Evolutionary conservation across 257 asterid species (phyloP).

Genomic region (Thymus mandschuricus): DNA sequence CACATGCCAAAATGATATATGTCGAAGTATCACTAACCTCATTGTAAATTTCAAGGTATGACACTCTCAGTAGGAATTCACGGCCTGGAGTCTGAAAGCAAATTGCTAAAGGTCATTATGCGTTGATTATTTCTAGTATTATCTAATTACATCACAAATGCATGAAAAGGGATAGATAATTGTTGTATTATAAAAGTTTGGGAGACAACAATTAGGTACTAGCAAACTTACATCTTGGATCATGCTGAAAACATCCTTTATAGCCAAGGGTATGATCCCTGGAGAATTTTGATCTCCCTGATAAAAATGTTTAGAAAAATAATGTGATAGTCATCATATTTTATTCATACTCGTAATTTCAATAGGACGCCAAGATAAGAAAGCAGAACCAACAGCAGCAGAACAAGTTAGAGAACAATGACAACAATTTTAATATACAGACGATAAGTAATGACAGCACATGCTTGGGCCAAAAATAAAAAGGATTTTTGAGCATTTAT

Average conservation of each 20-base stretch:
- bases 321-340: conserved; percentile 24
- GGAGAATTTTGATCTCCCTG: conserved; percentile 84
- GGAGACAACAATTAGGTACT: conserved; percentile 14
- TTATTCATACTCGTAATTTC: neutral
- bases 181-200: neutral
- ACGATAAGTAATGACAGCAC: conserved; percentile 16
- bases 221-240: conserved; percentile 84
- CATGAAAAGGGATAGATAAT: neutral
- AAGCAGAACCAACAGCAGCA: conserved; percentile 21
- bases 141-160: conserved; percentile 10
- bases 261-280: conserved; percentile 82
- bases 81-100: conserved; percentile 90
- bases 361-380: conserved; percentile 7
- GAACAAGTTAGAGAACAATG: conserved; percentile 3
- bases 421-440: neutral
- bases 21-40: conserved; percentile 62
- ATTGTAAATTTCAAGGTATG: conserved; percentile 92
- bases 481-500: conserved; percentile 3
- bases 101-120: conserved; percentile 27
- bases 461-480: neutral
- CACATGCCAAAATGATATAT: neutral
- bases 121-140: conserved; percentile 15
- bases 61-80: conserved; percentile 92
- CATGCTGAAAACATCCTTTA: conserved; percentile 85
- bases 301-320: conserved; percentile 26